Conservation (phyloP, 1,139 yeast species). For the Debaryomyces sp. region DNA sequence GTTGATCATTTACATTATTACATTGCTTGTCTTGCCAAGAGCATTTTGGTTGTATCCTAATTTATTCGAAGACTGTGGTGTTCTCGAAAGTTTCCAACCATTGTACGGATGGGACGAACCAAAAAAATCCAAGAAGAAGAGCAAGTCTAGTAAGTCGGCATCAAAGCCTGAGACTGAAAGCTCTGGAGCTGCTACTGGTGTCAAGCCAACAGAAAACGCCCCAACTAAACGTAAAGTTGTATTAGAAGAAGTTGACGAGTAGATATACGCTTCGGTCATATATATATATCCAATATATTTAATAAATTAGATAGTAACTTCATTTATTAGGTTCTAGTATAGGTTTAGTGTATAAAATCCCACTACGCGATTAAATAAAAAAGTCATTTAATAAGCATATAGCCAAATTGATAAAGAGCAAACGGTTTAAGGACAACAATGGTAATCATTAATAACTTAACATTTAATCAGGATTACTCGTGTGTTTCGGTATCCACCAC, state of each 20-base stretch:
- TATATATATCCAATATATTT: neutral
- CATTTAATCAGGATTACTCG: slow-evolving; percentile 49
- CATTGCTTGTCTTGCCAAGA: slow-evolving; percentile 59
- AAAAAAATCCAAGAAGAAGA: slow-evolving; percentile 29
- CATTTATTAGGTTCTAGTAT: neutral
- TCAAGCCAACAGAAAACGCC: slow-evolving; percentile 15
- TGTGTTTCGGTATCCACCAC: slow-evolving; percentile 43
- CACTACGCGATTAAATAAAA: slow-evolving; percentile 3
- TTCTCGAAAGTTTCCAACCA: slow-evolving; percentile 89
- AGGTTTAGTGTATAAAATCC: neutral
- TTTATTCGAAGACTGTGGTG: slow-evolving; percentile 93
- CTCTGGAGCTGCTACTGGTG: slow-evolving; percentile 17
- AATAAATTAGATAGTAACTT: neutral
- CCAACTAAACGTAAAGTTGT: slow-evolving; percentile 33
- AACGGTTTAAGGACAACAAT: slow-evolving; percentile 9
- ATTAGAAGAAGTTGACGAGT: slow-evolving; percentile 54
- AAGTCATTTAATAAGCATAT: neutral
- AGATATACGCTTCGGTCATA: slow-evolving; percentile 9
- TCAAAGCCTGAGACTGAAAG: slow-evolving; percentile 11
- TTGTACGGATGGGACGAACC: slow-evolving; percentile 82
- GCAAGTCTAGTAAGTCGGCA: slow-evolving; percentile 19
- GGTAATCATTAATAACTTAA: slow-evolving; percentile 38
- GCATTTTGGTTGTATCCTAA: slow-evolving; percentile 97
- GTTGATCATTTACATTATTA: slow-evolving; percentile 66
- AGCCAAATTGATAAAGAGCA: neutral